Conservation (phyloP, 2,329 filamentous ascomycete genomes). For the Xylaria sp. region DNA sequence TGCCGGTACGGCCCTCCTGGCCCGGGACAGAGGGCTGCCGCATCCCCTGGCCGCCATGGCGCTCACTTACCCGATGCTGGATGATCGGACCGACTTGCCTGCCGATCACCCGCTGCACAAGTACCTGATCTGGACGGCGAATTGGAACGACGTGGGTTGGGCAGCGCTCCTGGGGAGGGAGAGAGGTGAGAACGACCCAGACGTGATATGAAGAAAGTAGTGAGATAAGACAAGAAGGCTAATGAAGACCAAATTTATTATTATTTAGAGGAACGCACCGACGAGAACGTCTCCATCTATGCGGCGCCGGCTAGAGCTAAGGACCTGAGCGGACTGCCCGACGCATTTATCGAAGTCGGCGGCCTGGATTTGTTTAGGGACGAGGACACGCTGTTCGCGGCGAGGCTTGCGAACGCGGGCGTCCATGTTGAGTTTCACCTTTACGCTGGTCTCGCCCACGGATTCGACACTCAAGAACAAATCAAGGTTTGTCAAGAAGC, state of each 20-base stretch:
- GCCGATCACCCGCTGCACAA: constrained; percentile 36
- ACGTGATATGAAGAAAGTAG: not conserved
- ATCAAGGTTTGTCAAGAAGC: constrained; percentile 15
- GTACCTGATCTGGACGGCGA: constrained; percentile 34
- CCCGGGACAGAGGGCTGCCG: constrained; percentile 42
- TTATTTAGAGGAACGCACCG: constrained; percentile 33
- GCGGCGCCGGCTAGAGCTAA: constrained; percentile 37
- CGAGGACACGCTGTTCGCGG: constrained; percentile 42
- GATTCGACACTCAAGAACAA: constrained; percentile 25
- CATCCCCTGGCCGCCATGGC: constrained; percentile 46
- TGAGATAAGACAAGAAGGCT: not conserved
- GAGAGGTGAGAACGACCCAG: constrained; percentile 26
- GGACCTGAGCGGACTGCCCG: constrained; percentile 43
- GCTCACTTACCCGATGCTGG: constrained; percentile 50
- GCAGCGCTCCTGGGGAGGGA: constrained; percentile 34
- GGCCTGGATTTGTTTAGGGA: constrained; percentile 44
- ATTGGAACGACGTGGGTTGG: constrained; percentile 36
- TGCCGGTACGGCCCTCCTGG: constrained; percentile 53
- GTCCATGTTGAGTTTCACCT: constrained; percentile 45
- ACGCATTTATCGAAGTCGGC: constrained; percentile 46
- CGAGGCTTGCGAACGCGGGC: constrained; percentile 39
- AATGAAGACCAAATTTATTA: not conserved
- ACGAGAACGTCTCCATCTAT: constrained; percentile 37
- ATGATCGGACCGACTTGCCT: constrained; percentile 44
- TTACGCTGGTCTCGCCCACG: constrained; percentile 42